Evolutionary conservation across 192 early-diverging fungal genomes (phyloP).

Genomic region (Entophlyctis helioformis): DNA sequence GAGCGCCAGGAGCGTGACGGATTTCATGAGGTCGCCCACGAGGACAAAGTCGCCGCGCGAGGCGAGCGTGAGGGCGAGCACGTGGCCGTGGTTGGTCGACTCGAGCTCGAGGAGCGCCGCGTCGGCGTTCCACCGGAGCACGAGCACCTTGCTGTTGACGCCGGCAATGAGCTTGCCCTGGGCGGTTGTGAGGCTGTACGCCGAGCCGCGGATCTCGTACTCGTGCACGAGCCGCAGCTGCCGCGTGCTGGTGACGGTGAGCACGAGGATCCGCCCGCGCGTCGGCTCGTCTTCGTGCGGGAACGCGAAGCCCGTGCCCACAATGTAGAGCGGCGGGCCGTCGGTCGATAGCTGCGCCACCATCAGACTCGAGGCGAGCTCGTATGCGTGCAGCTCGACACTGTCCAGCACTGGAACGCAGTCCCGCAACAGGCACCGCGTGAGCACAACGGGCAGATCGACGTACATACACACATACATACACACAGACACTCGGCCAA

Average conservation of each 20-base stretch:
- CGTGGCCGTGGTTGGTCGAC: constrained; percentile 39
- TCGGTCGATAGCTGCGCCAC: constrained; percentile 14
- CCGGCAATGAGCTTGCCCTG: constrained; percentile 55
- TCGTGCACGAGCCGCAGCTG: constrained; percentile 38
- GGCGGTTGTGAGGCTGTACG: constrained; percentile 47
- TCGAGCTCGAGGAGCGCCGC: background rate
- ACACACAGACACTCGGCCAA: background rate
- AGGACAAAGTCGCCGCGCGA: constrained; percentile 54
- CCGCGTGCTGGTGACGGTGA: constrained; percentile 31
- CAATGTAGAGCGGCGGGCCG: constrained; percentile 3
- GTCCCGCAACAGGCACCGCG: too few species aligned
- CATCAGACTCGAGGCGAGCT: constrained; percentile 13
- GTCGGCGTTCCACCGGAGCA: background rate
- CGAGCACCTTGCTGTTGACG: constrained; percentile 37
- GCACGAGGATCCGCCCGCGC: constrained; percentile 63
- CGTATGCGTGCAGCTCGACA: constrained; percentile 21
- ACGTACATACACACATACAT: too few species aligned
- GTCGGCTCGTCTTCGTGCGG: constrained; percentile 48
- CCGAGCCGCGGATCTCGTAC: constrained; percentile 45
- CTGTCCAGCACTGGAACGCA: constrained; percentile 22
- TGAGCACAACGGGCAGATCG: too few species aligned
- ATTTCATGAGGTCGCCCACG: constrained; percentile 78
- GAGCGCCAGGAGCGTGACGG: constrained; percentile 49
- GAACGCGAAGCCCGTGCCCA: constrained; percentile 18
- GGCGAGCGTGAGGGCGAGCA: constrained; percentile 42